phyloP scores from a whole-genome alignment of 495 filamentous ascomycete species.

The Monascus purpureus region DNA sequence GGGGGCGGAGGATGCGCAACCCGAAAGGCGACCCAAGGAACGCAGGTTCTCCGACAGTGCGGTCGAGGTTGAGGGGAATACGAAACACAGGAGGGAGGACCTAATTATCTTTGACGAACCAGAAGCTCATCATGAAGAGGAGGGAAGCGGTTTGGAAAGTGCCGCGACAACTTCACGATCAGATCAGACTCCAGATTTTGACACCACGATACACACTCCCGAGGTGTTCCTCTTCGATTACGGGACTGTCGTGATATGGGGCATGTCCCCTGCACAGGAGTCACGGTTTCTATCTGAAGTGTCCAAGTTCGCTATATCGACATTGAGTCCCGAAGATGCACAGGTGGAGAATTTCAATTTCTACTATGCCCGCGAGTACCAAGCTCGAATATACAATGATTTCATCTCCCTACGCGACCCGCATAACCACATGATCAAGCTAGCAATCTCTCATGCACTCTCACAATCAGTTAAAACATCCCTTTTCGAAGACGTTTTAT shows the following conservation, averaged over 20 bases:
- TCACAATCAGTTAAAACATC: constrained; percentile 95
- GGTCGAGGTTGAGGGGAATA: constrained; percentile 41
- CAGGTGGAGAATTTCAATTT: constrained; percentile 98
- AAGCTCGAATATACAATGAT: constrained; percentile 97
- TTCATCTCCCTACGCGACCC: constrained; percentile 91
- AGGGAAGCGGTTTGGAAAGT: constrained; percentile 14
- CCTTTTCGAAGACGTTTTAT: constrained; percentile 91
- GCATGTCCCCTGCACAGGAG: constrained; percentile 78
- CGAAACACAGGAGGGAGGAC: constrained; percentile 34
- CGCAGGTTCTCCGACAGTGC: constrained; percentile 52
- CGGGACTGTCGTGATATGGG: constrained; percentile 99
- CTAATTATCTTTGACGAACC: constrained; percentile 38
- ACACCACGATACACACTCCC: constrained; percentile 68
- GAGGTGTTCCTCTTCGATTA: constrained; percentile 96
- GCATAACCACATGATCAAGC: constrained; percentile 91
- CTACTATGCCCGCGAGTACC: constrained; percentile 94
- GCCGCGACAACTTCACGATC: constrained; percentile 9
- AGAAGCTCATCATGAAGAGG: constrained; percentile 14
- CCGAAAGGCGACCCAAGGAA: constrained; percentile 32
- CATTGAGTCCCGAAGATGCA: constrained; percentile 71
- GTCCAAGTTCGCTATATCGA: constrained; percentile 88
- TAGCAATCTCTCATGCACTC: constrained; percentile 89
- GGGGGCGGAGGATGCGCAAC: constrained; percentile 12
- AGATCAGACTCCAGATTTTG: constrained; percentile 25
- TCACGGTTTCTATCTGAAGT: constrained; percentile 83